phyloP scores from a whole-genome alignment of 768 basidiomycete species.

The Leucocoprinus birnbaumii region DNA sequence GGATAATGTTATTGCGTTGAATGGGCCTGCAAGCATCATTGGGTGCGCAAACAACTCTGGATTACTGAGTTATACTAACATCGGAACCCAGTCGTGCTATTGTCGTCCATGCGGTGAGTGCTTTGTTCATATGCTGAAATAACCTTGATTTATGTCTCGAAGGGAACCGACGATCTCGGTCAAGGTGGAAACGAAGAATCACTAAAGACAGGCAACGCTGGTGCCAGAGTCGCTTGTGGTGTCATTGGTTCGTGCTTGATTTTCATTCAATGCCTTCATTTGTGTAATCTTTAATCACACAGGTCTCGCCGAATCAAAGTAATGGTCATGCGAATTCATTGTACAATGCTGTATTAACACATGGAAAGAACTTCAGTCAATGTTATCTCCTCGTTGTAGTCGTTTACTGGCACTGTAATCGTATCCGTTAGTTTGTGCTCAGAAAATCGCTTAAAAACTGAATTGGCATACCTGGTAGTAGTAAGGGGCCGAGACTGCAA shows the following conservation, averaged over 20 bases:
- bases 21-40: slow-evolving; percentile 63
- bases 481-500: slow-evolving; percentile 46
- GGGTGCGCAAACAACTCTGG: too few relatives aligned
- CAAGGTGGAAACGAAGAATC: slow-evolving; percentile 64
- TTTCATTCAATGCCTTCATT: background rate
- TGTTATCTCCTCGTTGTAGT: background rate
- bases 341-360: slow-evolving; percentile 6
- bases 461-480: slow-evolving; percentile 44
- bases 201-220: slow-evolving; percentile 77
- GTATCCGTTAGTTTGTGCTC: background rate
- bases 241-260: slow-evolving; percentile 52
- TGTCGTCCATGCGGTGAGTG: slow-evolving; percentile 66
- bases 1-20: slow-evolving; percentile 62
- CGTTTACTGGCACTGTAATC: slow-evolving; percentile 16
- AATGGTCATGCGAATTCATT: background rate
- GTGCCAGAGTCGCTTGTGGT: slow-evolving; percentile 76
- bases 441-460: background rate
- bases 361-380: background rate
- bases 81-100: slow-evolving; percentile 52
- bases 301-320: slow-evolving; percentile 11
- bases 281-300: background rate
- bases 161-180: slow-evolving; percentile 84
- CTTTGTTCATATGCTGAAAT: background rate
- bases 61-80: background rate
- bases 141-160: slow-evolving; percentile 4